phyloP scores from a whole-genome alignment of 768 basidiomycete species.

The Xerocomellus intermedius region DNA sequence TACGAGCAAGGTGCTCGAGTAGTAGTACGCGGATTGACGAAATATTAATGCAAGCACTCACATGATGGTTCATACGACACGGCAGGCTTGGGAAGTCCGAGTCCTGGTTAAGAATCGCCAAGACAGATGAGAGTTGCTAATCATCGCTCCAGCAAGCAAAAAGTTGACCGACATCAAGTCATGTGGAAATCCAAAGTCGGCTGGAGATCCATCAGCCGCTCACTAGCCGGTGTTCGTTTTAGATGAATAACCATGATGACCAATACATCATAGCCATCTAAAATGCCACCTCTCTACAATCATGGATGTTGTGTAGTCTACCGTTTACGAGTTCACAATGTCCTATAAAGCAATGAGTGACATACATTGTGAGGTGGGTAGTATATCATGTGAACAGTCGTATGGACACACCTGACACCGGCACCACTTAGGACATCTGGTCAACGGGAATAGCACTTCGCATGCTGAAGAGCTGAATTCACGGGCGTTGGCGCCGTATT shows the following conservation, averaged over 20 bases:
- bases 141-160: neutral
- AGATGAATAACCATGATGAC: neutral
- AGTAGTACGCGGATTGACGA: no score
- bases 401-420: slow-evolving; percentile 10
- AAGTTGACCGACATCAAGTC: neutral
- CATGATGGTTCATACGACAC: no score
- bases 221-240: neutral
- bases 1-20: no score
- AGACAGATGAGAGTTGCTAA: no score
- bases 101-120: no score
- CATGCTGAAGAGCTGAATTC: slow-evolving; percentile 60
- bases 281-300: neutral
- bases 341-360: neutral
- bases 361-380: neutral
- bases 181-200: neutral
- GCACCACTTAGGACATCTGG: slow-evolving; percentile 29
- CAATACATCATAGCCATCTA: neutral
- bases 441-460: slow-evolving; percentile 56
- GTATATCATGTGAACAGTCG: neutral
- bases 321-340: neutral
- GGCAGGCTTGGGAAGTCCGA: no score
- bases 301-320: neutral
- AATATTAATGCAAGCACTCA: no score
- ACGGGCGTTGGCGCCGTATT: slow-evolving; percentile 55
- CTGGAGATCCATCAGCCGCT: neutral